Base-by-base conservation (phyloP, 2,329 filamentous ascomycete genomes). In the Rachicladosporium sp. region DNA sequence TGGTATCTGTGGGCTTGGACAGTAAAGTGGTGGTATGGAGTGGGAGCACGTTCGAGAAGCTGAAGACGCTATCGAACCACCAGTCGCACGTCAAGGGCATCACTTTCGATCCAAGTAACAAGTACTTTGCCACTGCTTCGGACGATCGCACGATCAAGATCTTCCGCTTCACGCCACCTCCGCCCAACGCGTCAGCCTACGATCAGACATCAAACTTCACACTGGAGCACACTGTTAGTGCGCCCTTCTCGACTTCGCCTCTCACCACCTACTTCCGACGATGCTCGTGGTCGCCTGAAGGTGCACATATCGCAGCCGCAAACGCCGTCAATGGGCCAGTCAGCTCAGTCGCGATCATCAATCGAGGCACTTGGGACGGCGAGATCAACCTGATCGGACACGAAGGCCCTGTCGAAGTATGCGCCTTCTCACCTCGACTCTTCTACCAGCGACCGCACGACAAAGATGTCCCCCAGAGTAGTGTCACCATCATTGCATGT, bases 11-110 rank as follows among this genome's bases (percentile, higher is more conserved):
- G 19, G 93, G 91, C 2, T 67, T 98, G 50, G 91, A 98, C 63
- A 96, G 91, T 33, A 98, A 98, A 64, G 82, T 98, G 10, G 91
- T 98, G 7, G 82, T 98, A 13, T 98, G 91, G 91, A 96, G 89
- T 1, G 93, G 91, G 1, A 82, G 93, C 62, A 96, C 88, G 0
- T 98, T 98, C 52, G 91, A 98, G 66, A 96, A 93, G 66, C 73
- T 98, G 49, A 96, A 96, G 71, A 89, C 86, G 3, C 68, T 98
- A 4, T 79, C 87, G 2, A 81, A 88, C 43, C 91, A 98, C 62
- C 86, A 93, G 60, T 95, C 87, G 59, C 93, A 96, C 59, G 91
- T 98, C 66, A 98, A 98, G 61, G 91, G 93, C 46, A 93, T 98
- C 53, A 94, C 89, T 0, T 98, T 98, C 57, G 91, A 98, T 57